Evolutionary conservation across 352 stramenopile species (phyloP), one percentile per base, ranked within the genome.

Genomic region (Globisporangium nagaii): DNA sequence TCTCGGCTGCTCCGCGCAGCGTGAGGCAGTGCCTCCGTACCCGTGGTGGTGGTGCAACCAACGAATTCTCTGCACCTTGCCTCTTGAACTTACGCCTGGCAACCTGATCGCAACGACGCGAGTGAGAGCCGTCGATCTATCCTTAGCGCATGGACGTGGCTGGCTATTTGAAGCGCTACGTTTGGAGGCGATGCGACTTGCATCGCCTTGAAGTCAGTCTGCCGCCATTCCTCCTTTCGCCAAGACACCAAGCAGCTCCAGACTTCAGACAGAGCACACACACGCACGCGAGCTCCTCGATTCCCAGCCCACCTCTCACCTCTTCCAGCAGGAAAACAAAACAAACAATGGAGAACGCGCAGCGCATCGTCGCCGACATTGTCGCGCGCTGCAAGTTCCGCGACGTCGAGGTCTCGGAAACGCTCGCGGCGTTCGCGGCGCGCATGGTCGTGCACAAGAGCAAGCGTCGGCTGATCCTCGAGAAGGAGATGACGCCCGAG

Each of bases 371-470:
- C 4, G 62, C 70, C 10, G 79, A 92, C 54, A 86, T 92, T 34
- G 73, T 90, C 8, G 75, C 82, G 43, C 71, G 79, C 41, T 88
- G 82, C 61, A 76, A 78, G 48, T 90, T 79, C 56, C 68, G 78
- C 35, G 76, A 82, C n/a, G 70, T 94, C 4, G 73, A 83, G 8
- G 85, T 96, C 11, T 92, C 86, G 12, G 84, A 96, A 63, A 92
- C 89, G 34, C 74, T 97, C 34, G 90, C 86, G 3, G 90, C 90
- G 1, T 96, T 97, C 58, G 77, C 90, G 10, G 79, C 65, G 10
- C 72, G 72, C 17, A 78, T 90, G 58, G 63, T 91, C 15, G 71
- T 93, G 42, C 77, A 90, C 57, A 65, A 67, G 37, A 88, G 75
- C 60, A 80, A 80, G 35, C 69, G 70, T 15, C 56, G 73, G 30